Conservation (phyloP, 2,329 filamentous ascomycete genomes). For the Epichloe coenophiala region DNA sequence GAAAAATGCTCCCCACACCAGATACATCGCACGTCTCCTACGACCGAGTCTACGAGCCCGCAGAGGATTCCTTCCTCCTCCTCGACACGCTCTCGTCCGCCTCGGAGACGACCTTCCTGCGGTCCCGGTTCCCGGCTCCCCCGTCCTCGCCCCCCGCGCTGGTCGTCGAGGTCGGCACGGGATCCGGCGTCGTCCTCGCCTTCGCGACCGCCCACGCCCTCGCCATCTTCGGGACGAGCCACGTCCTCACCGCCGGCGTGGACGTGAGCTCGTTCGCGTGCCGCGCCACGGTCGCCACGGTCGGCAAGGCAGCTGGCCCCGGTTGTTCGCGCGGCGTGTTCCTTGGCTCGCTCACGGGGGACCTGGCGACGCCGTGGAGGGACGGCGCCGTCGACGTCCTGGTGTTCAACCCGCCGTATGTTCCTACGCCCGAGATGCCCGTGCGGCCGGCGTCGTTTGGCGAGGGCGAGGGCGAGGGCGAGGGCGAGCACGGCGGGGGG, state of each 20-base stretch:
- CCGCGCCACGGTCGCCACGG: constrained; percentile 57
- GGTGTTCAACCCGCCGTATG: constrained; percentile 95
- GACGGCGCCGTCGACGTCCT: constrained; percentile 58
- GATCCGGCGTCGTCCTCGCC: constrained; percentile 85
- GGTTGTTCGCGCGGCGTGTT: constrained; percentile 36
- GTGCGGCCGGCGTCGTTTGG: constrained; percentile 23
- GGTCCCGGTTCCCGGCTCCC: constrained; percentile 37
- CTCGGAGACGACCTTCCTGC: constrained; percentile 56
- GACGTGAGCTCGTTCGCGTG: constrained; percentile 85
- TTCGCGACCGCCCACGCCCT: constrained; percentile 68
- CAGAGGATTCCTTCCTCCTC: constrained; percentile 89
- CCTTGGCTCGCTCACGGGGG: constrained; percentile 52
- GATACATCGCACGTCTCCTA: constrained; percentile 86
- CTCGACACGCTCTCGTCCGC: constrained; percentile 75
- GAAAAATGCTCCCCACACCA: constrained; percentile 86
- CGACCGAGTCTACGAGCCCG: constrained; percentile 79
- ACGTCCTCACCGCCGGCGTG: constrained; percentile 60
- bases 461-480: neutral
- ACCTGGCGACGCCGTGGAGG: constrained; percentile 52
- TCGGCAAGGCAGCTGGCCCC: constrained; percentile 30
- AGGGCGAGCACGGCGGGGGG: neutral
- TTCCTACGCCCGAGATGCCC: constrained; percentile 70
- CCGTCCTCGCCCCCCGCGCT: constrained; percentile 35
- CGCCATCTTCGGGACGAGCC: constrained; percentile 56
- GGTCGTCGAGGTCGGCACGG: constrained; percentile 75